A percentile compares a stretch with the other conserved stretches of the same genome.
These are phyloP conservation scores for Diaporthe australafricana DNA, from an alignment of 2,329 filamentous ascomycete genomes.

Conservation along the genomic window DNA sequence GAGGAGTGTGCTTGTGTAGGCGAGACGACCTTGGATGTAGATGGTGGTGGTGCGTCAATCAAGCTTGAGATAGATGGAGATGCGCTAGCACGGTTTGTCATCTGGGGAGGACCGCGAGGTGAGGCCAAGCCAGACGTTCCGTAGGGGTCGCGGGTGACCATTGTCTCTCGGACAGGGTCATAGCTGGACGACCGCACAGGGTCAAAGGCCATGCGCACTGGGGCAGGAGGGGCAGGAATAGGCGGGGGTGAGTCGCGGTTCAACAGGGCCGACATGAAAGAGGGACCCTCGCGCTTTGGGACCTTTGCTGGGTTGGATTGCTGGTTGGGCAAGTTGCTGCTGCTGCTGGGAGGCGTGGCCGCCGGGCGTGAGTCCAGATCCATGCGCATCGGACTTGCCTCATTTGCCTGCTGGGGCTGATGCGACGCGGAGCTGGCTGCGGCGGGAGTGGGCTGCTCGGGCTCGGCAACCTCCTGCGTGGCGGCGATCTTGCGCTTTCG, in stretches of 20 bases:
- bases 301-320: conserved; percentile 55
- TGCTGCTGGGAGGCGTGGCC: conserved; percentile 37
- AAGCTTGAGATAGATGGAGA: conserved; percentile 94
- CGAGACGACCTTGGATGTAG: conserved; percentile 53
- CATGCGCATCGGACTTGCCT: conserved; percentile 53
- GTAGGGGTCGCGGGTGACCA: conserved; percentile 63
- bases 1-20: conserved; percentile 52
- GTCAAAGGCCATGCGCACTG: conserved; percentile 88
- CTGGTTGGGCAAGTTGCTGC: conserved; percentile 41
- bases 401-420: conserved; percentile 53
- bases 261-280: conserved; percentile 67
- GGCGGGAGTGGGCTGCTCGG: conserved; percentile 38
- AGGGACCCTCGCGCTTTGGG: conserved; percentile 63
- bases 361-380: conserved; percentile 44
- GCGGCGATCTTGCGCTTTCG: conserved; percentile 65
- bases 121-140: conserved; percentile 61
- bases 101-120: conserved; percentile 58
- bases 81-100: conserved; percentile 79
- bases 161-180: conserved; percentile 72
- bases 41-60: conserved; percentile 73
- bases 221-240: conserved; percentile 61
- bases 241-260: conserved; percentile 64
- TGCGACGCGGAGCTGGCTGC: conserved; percentile 44
- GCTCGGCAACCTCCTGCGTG: conserved; percentile 43
- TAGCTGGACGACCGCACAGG: conserved; percentile 84